Base-by-base conservation (phyloP, 306 rosid genomes). In the Acacia melanoxylon region DNA sequence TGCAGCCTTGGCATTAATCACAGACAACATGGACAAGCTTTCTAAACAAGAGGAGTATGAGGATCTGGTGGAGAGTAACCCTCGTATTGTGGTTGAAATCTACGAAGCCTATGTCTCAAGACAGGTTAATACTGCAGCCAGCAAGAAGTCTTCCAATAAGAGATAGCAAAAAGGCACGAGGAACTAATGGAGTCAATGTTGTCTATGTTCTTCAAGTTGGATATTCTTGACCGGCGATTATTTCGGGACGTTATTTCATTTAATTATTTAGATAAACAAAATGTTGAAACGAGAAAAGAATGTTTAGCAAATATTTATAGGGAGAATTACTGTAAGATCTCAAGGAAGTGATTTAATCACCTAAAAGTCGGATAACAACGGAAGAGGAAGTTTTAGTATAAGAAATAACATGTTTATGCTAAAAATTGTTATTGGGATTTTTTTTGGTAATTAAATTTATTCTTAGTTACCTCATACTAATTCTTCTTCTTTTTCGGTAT, bases 21-120 rank as follows among this genome's bases (percentile, higher is more conserved):
- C 78, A 4, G 97, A 91, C 19, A 87, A 95, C 89, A 91, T 95
- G 89, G 86, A 84, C 76, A 84, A 65, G 81, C 86, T 95, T 76
- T 85, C 87, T n/a, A 77, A 81, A 52, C 83, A 86, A 59, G 91
- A 88, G 77, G 91, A 87, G 81, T 95, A 91, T 82, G n/a, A 19
- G 42, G 94, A 89, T 72, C 91, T 95, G 27, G 91, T 87, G 81
- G 91, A 89, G 77, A 89, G 61, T 77, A 89, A 91, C 87, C 95
- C 98, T 1, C 91, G 85, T n/a, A 90, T 95, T 5, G 83, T 93
- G 20, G 97, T 91, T 45, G 92, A 95, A 73, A 87, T 95, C 59
- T 95, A 85, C 31, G 99, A 95, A 89, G 86, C 91, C 20, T 93
- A 93, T 80, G 88, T 91, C 72, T 76, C 83, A 42, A 91, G 84